phyloP scores from a whole-genome alignment of 805 yeast genomes.

The Scheffersomyces amazonensis region DNA sequence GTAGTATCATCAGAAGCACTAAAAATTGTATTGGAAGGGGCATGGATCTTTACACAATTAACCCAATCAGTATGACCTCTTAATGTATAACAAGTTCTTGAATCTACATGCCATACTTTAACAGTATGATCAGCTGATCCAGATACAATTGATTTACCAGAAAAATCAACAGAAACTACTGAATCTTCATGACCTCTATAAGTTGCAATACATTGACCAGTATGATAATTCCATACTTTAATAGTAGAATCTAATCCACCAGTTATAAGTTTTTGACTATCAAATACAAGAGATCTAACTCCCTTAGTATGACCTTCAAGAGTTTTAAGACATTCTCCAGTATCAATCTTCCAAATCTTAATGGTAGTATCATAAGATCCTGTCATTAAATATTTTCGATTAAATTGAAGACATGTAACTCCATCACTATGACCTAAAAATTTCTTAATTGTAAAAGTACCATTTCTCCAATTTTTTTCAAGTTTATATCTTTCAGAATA shows the following conservation, averaged over 20 bases:
- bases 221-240: constrained; percentile 92
- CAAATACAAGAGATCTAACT: constrained; percentile 80
- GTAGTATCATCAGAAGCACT: constrained; percentile 92
- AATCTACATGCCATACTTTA: constrained; percentile 95
- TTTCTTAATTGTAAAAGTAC: constrained; percentile 58
- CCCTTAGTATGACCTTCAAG: constrained; percentile 87
- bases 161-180: constrained; percentile 81
- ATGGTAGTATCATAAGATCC: constrained; percentile 91
- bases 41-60: constrained; percentile 82
- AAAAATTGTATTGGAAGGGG: constrained; percentile 72
- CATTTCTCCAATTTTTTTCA: constrained; percentile 94
- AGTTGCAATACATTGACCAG: constrained; percentile 92
- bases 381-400: constrained; percentile 71
- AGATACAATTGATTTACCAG: constrained; percentile 76
- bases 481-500: constrained; percentile 88
- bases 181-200: constrained; percentile 90
- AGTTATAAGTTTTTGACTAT: constrained; percentile 83
- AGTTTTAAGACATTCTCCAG: constrained; percentile 75
- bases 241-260: constrained; percentile 91
- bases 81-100: constrained; percentile 86
- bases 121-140: constrained; percentile 93
- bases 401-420: constrained; percentile 83
- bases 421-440: constrained; percentile 87
- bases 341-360: constrained; percentile 87
- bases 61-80: constrained; percentile 95